phyloP scores from a whole-genome alignment of 495 filamentous ascomycete genomes.

The Friedmanniomyces simplex region DNA sequence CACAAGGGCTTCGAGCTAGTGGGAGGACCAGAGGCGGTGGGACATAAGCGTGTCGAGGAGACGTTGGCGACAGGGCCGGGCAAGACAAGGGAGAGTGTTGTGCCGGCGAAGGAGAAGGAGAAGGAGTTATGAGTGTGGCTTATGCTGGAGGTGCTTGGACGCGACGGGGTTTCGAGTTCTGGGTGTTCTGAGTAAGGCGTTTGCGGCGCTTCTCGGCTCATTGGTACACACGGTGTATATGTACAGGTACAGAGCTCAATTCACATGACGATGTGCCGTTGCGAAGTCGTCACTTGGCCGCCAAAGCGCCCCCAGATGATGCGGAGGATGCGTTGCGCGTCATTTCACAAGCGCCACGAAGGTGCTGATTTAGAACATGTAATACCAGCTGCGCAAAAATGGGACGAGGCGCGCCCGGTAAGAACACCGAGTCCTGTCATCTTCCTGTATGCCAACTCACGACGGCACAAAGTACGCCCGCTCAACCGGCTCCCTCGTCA shows the following conservation, averaged over 20 bases:
- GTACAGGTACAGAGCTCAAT: neutral
- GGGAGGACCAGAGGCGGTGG: constrained; percentile 53
- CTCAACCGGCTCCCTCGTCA: constrained; percentile 64
- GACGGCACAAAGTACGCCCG: constrained; percentile 37
- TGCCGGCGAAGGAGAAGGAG: constrained; percentile 14
- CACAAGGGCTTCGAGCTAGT: constrained; percentile 61
- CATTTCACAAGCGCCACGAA: too few relatives aligned
- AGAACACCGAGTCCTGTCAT: too few relatives aligned
- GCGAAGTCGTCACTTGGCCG: neutral
- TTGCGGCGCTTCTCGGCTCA: neutral
- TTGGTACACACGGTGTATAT: neutral
- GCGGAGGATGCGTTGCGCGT: too few relatives aligned
- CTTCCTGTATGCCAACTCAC: neutral
- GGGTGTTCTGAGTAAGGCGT: neutral
- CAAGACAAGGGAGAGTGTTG: constrained; percentile 32
- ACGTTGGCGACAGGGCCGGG: constrained; percentile 26
- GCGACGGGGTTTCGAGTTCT: neutral
- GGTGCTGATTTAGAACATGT: too few relatives aligned
- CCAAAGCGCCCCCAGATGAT: neutral
- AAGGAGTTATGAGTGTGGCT: constrained; percentile 33
- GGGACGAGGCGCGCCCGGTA: too few relatives aligned
- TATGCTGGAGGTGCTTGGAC: constrained; percentile 37
- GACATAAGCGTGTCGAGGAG: constrained; percentile 39
- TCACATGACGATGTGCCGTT: neutral
- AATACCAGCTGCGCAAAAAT: too few relatives aligned